Evolutionary conservation across 345 rosid species (phyloP).

Genomic region (Pelargonium nanum): DNA sequence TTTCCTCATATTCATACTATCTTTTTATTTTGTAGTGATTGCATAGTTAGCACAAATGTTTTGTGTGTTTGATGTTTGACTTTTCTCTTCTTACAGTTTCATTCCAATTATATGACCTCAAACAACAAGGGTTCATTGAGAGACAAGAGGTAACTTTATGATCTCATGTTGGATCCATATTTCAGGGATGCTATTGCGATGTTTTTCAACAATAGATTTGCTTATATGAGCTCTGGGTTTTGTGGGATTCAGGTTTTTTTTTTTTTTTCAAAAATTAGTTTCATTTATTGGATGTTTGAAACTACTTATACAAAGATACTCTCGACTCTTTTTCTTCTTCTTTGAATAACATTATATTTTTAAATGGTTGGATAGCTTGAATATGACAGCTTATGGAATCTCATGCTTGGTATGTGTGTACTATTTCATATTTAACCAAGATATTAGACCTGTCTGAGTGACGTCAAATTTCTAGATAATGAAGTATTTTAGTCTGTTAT

Average conservation of each 20-base stretch:
- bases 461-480: not conserved
- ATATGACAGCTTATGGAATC: too few species aligned
- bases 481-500: not conserved
- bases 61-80: slow-evolving; percentile 1
- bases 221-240: too few species aligned
- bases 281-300: too few species aligned
- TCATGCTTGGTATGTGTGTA: too few species aligned
- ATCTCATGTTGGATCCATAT: not conserved
- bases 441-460: not conserved
- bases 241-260: too few species aligned
- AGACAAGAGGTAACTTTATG: slow-evolving; percentile 52
- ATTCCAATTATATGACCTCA: slow-evolving; percentile 79
- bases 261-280: too few species aligned
- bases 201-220: too few species aligned
- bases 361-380: too few species aligned
- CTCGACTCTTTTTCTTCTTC: too few species aligned
- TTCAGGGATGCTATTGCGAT: not conserved
- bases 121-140: slow-evolving; percentile 86
- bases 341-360: too few species aligned
- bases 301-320: too few species aligned
- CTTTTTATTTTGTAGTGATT: not conserved
- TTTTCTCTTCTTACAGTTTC: slow-evolving; percentile 51
- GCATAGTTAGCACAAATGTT: not conserved
- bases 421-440: too few species aligned
- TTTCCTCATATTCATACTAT: not conserved